A percentile compares a stretch with the other conserved stretches of the same genome.
Conservation (phyloP, 495 filamentous ascomycete species). For the Penicillium lagena region DNA sequence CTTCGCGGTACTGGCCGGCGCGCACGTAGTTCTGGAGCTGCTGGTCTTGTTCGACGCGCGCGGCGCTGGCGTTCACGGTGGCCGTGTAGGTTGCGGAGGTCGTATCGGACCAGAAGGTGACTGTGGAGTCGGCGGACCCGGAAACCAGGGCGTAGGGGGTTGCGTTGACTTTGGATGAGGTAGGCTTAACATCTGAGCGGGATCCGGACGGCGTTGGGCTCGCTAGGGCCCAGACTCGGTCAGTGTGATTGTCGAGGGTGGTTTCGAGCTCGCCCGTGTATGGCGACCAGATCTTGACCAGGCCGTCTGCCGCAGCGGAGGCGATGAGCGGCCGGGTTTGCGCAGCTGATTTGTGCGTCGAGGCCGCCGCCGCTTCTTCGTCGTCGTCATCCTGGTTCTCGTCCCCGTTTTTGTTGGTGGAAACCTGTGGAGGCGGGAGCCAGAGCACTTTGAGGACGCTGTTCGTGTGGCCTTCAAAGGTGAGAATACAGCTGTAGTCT, state of each 20-base stretch:
- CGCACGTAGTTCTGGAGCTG: conserved; percentile 87
- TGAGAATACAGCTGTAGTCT: conserved; percentile 88
- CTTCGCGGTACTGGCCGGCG: conserved; percentile 77
- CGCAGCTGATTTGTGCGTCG: conserved; percentile 11
- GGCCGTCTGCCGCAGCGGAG: conserved; percentile 86
- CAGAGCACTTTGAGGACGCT: conserved; percentile 90
- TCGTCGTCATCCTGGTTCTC: conserved; percentile 23
- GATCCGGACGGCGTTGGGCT: conserved; percentile 52
- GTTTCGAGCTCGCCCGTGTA: conserved; percentile 70
- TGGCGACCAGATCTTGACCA: conserved; percentile 94
- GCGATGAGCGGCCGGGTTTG: conserved; percentile 57
- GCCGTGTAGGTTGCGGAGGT: conserved; percentile 71
- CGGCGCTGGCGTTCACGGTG: conserved; percentile 59
- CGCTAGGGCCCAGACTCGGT: conserved; percentile 84
- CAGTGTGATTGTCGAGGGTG: conserved; percentile 93
- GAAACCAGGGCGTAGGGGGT: conserved; percentile 70
- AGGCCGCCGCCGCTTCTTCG: conserved; percentile 14
- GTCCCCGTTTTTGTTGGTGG: conserved; percentile 20
- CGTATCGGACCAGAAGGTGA: conserved; percentile 95
- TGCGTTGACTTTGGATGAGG: conserved; percentile 21
- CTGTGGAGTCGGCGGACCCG: conserved; percentile 78
- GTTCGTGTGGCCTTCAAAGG: conserved; percentile 94
- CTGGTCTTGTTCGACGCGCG: conserved; percentile 87
- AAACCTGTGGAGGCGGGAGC: conserved; percentile 58
- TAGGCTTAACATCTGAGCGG: conserved; percentile 28